A percentile compares a stretch with the other conserved stretches of the same genome.
phyloP scores from a whole-genome alignment of 352 stramenopile genomes.

The Globisporangium paroecandrum region DNA sequence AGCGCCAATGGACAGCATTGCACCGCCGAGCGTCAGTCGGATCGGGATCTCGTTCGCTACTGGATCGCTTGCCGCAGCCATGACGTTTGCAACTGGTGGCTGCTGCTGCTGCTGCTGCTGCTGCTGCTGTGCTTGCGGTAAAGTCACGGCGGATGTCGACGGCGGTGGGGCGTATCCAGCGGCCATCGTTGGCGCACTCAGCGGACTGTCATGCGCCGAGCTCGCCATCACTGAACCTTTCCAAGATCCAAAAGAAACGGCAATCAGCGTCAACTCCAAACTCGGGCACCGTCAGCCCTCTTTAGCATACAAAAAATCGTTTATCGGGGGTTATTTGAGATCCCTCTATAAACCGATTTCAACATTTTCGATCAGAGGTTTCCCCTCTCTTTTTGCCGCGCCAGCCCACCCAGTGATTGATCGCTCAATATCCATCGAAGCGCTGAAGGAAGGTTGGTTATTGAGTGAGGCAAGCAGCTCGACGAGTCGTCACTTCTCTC shows the following conservation, averaged over 20 bases:
- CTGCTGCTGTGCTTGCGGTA: background rate
- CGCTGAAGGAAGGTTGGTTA: conserved; percentile 6
- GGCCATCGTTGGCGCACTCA: background rate
- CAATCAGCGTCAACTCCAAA: background rate
- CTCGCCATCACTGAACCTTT: background rate
- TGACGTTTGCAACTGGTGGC: background rate
- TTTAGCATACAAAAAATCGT: background rate
- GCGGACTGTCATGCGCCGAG: background rate
- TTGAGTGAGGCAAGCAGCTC: conserved; percentile 9
- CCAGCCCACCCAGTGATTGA: background rate
- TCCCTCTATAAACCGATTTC: background rate
- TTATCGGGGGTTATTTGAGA: background rate
- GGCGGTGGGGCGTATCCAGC: background rate
- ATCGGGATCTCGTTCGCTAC: conserved; percentile 56
- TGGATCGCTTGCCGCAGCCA: conserved; percentile 14
- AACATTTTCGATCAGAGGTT: conserved; percentile 2
- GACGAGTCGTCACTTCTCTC: background rate
- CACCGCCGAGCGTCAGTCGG: conserved; percentile 46
- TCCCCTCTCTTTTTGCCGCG: conserved; percentile 1
- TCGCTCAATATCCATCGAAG: conserved; percentile 10
- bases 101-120: conserved; percentile 6
- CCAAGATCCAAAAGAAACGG: conserved; percentile 12
- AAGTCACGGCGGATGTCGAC: background rate
- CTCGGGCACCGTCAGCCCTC: background rate
- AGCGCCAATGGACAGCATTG: conserved; percentile 41